phyloP scores from a whole-genome alignment of 176 grass and related monocot species.

The Bothriochloa decipiens region DNA sequence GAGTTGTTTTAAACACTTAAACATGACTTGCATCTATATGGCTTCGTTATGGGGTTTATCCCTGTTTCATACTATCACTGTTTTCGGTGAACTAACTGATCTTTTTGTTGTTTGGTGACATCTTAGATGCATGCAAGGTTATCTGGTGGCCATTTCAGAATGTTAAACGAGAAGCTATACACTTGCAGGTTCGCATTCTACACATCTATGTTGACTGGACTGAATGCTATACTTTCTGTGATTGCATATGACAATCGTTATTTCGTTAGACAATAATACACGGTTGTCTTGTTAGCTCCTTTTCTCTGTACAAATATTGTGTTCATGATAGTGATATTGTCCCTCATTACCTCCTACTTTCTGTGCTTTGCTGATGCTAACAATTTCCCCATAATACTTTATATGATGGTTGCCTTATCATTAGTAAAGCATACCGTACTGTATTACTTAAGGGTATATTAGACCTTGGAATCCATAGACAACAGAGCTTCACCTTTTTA shows the following conservation, averaged over 20 bases:
- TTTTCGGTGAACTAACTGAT: constrained; percentile 21
- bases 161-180: constrained; percentile 47
- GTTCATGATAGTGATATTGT: constrained; percentile 22
- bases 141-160: constrained; percentile 88
- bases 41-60: background rate
- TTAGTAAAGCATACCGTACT: background rate
- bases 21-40: background rate
- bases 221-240: background rate
- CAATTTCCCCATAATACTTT: background rate
- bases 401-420: constrained; percentile 1
- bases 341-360: constrained; percentile 2
- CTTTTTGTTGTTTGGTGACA: constrained; percentile 6
- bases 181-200: constrained; percentile 78
- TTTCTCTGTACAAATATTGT: background rate
- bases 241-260: background rate
- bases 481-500: background rate
- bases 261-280: background rate
- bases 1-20: background rate
- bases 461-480: constrained; percentile 10
- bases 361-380: background rate
- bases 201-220: background rate
- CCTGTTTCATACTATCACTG: background rate
- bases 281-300: background rate
- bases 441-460: background rate
- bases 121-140: constrained; percentile 91